Evolutionary conservation across 2,329 filamentous ascomycete genomes (phyloP).

Genomic region (Pestalotiopsis sp.): DNA sequence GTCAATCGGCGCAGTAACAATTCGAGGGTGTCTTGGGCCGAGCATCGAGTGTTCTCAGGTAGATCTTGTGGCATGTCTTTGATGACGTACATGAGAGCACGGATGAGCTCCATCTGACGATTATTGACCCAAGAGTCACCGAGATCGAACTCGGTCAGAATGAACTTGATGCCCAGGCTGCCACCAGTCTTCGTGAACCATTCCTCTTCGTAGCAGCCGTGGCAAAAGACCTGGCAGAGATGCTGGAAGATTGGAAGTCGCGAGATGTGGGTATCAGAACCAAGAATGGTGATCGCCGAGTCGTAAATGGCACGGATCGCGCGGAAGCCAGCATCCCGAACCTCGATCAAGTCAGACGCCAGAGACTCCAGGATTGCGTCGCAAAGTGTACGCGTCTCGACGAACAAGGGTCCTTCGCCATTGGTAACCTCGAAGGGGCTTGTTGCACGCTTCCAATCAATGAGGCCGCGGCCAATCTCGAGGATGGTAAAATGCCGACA

Average conservation of each 20-base stretch:
- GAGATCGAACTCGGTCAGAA: slow-evolving; percentile 82
- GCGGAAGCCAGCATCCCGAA: slow-evolving; percentile 80
- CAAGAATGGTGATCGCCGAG: slow-evolving; percentile 76
- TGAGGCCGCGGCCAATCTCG: slow-evolving; percentile 83
- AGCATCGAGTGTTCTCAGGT: slow-evolving; percentile 81
- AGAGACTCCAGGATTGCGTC: slow-evolving; percentile 90
- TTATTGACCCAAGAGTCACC: slow-evolving; percentile 80
- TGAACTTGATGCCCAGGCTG: slow-evolving; percentile 82
- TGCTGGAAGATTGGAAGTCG: slow-evolving; percentile 83
- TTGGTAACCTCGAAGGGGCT: slow-evolving; percentile 81
- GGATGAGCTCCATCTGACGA: slow-evolving; percentile 84
- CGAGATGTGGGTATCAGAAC: slow-evolving; percentile 68
- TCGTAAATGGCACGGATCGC: slow-evolving; percentile 79
- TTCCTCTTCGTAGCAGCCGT: slow-evolving; percentile 95
- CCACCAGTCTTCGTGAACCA: slow-evolving; percentile 98
- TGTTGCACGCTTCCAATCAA: slow-evolving; percentile 73
- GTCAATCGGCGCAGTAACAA: slow-evolving; percentile 77
- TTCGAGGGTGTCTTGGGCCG: slow-evolving; percentile 81
- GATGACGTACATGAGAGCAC: slow-evolving; percentile 93
- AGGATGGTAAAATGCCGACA: slow-evolving; percentile 89
- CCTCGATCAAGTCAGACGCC: slow-evolving; percentile 76
- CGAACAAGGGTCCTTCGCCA: slow-evolving; percentile 82
- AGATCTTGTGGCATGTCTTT: slow-evolving; percentile 97
- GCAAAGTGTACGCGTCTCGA: slow-evolving; percentile 84
- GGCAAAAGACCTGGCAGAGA: slow-evolving; percentile 81